Base-by-base conservation (phyloP, 352 stramenopile species). In the Phytophthora nicotianae region DNA sequence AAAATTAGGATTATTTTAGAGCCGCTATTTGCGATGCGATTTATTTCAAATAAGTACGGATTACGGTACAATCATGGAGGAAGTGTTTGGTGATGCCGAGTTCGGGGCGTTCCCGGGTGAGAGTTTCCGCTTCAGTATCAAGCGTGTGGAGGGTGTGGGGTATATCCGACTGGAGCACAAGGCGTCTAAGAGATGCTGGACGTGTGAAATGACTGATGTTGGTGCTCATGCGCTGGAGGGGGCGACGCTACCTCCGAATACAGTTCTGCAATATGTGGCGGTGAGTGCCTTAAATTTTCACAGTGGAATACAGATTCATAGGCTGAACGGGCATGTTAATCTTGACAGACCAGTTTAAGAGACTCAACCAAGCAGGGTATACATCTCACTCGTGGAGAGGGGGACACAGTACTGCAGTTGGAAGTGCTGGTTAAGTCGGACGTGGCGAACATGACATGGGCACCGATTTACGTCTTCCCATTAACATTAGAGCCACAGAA, bases 191-290 rank as follows among this genome's bases (percentile, higher is more conserved):
- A 40, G 53, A 55, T 23, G 53, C 9, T 68, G 53, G 61, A 21
- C 8, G n/a, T 68, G 61, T 13, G 29, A 53, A 41, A 29, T 68
- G 32, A 33, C 27, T 29, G 46, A 68, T 14, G 19, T 68, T 8
- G 54, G 45, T 16, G 45, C 38, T 0, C 64, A 53, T 35, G 53
- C 61, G 17, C 61, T 46, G 23, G 13, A 40, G 3, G 54, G 47
- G 8, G 47, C 65, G 11, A 59, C 60, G 46, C 23, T 65, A 21
- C 54, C 61, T 35, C 21, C 23, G 3, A 46, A 58, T 2, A 69
- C 54, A 11, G 47, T 69, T 6, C 61, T 64, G 26, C 54, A 54
- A 27, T 69, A 54, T 40, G 61, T 69, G 9, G 61, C 47, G 47
- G 60, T 68, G 29, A 19, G 60, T 67, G 14, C 21, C 21, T 2